Conservation (phyloP, 306 rosid genomes). For the Morella rubra region DNA sequence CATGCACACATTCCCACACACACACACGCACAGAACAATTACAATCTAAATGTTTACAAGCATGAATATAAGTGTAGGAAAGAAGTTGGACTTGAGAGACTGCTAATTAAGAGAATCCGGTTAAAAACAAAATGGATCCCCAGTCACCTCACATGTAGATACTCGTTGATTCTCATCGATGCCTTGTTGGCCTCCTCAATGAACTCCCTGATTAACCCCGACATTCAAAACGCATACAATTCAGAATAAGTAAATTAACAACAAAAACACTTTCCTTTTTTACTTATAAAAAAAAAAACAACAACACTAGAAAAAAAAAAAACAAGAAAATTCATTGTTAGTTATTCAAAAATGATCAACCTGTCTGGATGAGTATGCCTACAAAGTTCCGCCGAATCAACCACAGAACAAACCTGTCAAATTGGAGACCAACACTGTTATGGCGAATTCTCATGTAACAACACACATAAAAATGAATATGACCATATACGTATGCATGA, state of each 20-base stretch:
- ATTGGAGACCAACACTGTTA: slow-evolving; percentile 1
- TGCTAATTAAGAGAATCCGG: neutral
- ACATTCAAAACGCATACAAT: neutral
- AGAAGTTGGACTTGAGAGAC: neutral
- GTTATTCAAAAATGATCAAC: slow-evolving; percentile 25
- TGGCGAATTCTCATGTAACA: neutral
- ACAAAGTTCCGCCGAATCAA: slow-evolving; percentile 87
- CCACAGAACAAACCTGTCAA: slow-evolving; percentile 72
- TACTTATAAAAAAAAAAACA: neutral
- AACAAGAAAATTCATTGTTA: neutral
- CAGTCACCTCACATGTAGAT: slow-evolving; percentile 92
- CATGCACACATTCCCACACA: no score
- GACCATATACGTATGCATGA: neutral
- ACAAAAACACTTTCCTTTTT: no score
- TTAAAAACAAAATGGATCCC: slow-evolving; percentile 28
- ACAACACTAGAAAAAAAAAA: neutral
- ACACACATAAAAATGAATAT: neutral
- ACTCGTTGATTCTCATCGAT: slow-evolving; percentile 63
- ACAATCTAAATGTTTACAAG: neutral
- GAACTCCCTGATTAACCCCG: slow-evolving; percentile 60
- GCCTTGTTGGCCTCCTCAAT: slow-evolving; percentile 84
- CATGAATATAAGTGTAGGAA: neutral
- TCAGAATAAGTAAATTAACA: neutral
- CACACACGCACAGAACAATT: neutral
- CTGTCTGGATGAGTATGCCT: slow-evolving; percentile 85